phyloP scores from a whole-genome alignment of 2,329 filamentous ascomycete genomes.

The Samsoniella hepiali region DNA sequence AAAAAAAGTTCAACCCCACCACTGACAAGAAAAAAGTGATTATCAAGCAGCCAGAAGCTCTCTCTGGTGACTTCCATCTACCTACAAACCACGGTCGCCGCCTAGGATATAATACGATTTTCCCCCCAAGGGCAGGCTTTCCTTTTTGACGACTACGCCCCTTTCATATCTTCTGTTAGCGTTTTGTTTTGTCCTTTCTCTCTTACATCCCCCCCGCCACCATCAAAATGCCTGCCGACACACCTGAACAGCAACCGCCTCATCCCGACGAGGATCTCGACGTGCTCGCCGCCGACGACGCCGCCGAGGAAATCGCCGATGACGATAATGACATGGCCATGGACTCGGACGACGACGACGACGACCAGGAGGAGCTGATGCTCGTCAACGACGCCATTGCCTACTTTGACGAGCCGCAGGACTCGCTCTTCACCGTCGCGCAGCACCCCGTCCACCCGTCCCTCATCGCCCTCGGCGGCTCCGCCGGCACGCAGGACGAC shows the following conservation, averaged over 20 bases:
- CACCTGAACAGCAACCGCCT: constrained; percentile 21
- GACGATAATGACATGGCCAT: constrained; percentile 70
- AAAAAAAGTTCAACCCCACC: constrained; percentile 19
- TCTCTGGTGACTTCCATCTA: constrained; percentile 16
- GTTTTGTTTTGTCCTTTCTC: neutral
- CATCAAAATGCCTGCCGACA: constrained; percentile 2
- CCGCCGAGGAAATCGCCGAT: constrained; percentile 66
- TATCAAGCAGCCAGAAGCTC: constrained; percentile 16
- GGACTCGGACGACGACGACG: constrained; percentile 70
- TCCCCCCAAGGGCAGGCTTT: neutral
- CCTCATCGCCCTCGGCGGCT: constrained; percentile 83
- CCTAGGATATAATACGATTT: neutral
- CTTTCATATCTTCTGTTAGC: neutral
- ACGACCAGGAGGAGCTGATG: constrained; percentile 60
- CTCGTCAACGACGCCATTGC: constrained; percentile 90
- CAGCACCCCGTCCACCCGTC: constrained; percentile 78
- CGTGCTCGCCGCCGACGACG: constrained; percentile 74
- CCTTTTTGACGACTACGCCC: neutral
- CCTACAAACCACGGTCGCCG: neutral
- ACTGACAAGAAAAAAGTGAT: constrained; percentile 17
- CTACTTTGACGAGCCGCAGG: constrained; percentile 86
- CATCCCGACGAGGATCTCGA: constrained; percentile 54
- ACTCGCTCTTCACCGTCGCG: constrained; percentile 92
- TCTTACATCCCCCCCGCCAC: neutral
- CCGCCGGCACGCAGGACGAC: constrained; percentile 56